Evolutionary conservation across 1,284 basidiomycete species (phyloP).

Genomic region (Malassezia equina): DNA sequence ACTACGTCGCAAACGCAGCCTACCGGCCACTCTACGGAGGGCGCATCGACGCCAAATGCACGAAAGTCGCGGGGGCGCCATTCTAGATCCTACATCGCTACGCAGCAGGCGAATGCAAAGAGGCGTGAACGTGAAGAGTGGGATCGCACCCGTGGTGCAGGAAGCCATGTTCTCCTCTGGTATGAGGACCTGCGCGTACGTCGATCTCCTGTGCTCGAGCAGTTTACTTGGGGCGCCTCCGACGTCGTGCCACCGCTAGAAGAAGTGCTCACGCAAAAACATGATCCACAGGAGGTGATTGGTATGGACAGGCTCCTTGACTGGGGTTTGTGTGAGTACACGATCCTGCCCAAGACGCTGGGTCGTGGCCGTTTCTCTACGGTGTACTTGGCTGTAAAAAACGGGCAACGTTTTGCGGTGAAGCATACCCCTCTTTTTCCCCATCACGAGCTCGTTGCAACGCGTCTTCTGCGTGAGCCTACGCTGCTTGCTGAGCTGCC

Average conservation of each 20-base stretch:
- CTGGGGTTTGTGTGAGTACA: constrained; percentile 45
- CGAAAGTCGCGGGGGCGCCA: neutral
- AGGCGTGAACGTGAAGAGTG: constrained; percentile 25
- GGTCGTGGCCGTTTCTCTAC: constrained; percentile 46
- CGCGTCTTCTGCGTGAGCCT: constrained; percentile 54
- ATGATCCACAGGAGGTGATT: constrained; percentile 25
- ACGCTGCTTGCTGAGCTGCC: constrained; percentile 54
- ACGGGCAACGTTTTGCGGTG: constrained; percentile 50
- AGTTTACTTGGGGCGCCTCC: constrained; percentile 3
- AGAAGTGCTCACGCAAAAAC: neutral
- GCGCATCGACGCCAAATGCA: neutral
- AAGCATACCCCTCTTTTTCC: constrained; percentile 56
- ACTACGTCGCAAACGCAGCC: neutral
- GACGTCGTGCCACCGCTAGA: constrained; percentile 7
- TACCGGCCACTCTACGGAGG: neutral
- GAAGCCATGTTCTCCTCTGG: constrained; percentile 35
- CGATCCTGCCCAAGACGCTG: constrained; percentile 42
- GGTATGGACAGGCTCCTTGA: constrained; percentile 40
- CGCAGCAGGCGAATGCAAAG: constrained; percentile 6
- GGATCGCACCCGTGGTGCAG: constrained; percentile 40
- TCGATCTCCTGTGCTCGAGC: neutral
- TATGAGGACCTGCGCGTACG: constrained; percentile 10
- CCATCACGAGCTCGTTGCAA: constrained; percentile 55
- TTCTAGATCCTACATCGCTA: constrained; percentile 1
- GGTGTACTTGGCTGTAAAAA: constrained; percentile 45